Evolutionary conservation across 75 land plant species (phyloP).

Genomic region (Picea sitchensis): DNA sequence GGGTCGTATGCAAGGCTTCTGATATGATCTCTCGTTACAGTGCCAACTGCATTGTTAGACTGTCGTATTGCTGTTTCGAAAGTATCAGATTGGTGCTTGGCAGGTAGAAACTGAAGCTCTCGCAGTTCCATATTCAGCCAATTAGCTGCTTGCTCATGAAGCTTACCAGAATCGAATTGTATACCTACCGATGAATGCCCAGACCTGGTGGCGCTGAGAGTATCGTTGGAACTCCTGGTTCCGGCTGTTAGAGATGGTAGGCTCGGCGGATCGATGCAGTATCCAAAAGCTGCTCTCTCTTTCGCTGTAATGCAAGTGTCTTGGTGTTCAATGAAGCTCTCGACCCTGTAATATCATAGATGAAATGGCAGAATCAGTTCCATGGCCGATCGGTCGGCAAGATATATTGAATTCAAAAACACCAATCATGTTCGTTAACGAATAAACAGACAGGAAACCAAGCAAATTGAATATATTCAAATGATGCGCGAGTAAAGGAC

Average conservation of each 20-base stretch:
- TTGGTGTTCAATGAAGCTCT: conserved; percentile 99
- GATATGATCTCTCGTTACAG: neutral
- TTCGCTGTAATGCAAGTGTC: conserved; percentile 61
- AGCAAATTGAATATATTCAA: too few species aligned
- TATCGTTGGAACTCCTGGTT: conserved; percentile 38
- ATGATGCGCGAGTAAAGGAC: too few species aligned
- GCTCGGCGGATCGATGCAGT: conserved; percentile 16
- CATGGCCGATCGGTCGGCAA: neutral
- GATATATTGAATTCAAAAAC: too few species aligned
- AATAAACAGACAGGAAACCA: too few species aligned
- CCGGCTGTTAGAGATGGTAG: conserved; percentile 36
- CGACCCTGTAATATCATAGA: conserved; percentile 48
- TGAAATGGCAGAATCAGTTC: conserved; percentile 4
- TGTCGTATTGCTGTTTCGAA: neutral
- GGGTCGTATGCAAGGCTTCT: neutral
- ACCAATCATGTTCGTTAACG: too few species aligned
- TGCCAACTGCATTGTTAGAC: neutral
- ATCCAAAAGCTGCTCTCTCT: neutral
- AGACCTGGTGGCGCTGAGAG: conserved; percentile 20
- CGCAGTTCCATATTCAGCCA: neutral
- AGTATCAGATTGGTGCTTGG: neutral
- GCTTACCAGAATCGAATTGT: neutral
- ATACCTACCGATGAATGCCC: neutral
- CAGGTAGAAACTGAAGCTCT: conserved; percentile 52
- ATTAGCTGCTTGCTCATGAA: neutral